These are phyloP conservation scores for Ampelomyces quisqualis DNA, from an alignment of 2,329 filamentous ascomycete species.

Conservation along the genomic window DNA sequence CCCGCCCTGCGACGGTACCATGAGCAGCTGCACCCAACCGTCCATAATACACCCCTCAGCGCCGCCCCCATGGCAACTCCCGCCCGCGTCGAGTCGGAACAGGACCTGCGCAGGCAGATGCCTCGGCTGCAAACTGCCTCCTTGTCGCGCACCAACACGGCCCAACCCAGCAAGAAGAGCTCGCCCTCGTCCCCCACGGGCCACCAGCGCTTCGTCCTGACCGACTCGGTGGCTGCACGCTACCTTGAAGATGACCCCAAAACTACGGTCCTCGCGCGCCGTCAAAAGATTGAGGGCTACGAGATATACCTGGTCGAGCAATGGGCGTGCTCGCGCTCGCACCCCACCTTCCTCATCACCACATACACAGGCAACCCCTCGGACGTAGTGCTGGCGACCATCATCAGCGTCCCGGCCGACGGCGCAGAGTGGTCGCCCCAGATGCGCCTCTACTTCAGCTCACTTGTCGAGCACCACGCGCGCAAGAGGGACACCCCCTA, in stretches of 20 bases:
- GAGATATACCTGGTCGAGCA: constrained; percentile 95
- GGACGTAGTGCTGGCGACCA: constrained; percentile 74
- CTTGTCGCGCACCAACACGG: constrained; percentile 18
- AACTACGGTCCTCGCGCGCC: constrained; percentile 72
- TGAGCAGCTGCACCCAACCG: constrained; percentile 17
- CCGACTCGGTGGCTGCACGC: constrained; percentile 65
- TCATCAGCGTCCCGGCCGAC: constrained; percentile 79
- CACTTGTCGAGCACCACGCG: constrained; percentile 81
- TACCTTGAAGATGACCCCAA: constrained; percentile 81
- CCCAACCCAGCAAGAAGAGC: constrained; percentile 8
- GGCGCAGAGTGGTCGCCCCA: constrained; percentile 77
- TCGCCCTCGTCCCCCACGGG: constrained; percentile 29
- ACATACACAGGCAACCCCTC: constrained; percentile 87
- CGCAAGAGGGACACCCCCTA: constrained; percentile 77
- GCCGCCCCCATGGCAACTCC: no score
- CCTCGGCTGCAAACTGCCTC: constrained; percentile 29
- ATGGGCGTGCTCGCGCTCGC: constrained; percentile 90
- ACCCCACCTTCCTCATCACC: constrained; percentile 87
- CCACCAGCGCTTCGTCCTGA: constrained; percentile 63
- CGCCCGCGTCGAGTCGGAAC: constrained; percentile 26
- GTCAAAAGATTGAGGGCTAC: constrained; percentile 73
- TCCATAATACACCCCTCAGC: neutral
- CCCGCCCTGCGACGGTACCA: constrained; percentile 22
- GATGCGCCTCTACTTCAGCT: constrained; percentile 80
- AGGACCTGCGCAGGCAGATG: constrained; percentile 31